Base-by-base conservation (phyloP, 768 basidiomycete genomes). In the Paxillus rubicundulus region DNA sequence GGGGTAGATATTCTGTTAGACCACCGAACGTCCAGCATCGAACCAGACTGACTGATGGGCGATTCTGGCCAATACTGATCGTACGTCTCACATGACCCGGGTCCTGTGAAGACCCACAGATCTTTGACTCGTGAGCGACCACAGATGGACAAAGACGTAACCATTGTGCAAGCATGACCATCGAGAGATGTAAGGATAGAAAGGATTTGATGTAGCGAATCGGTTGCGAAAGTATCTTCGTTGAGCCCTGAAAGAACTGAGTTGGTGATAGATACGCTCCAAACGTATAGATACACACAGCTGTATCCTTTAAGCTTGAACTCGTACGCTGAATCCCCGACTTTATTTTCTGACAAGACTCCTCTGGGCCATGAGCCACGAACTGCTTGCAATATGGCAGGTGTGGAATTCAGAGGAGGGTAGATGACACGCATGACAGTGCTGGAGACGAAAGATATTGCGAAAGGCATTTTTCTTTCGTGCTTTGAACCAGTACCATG, bases 251-350 rank as follows among this genome's bases (percentile, higher is more conserved):
- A 34, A 52, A 59, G 49, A 48, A 57, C 38, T 57, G 56, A 52
- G 42, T 63, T 51, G 57, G 55, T 54, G 50, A 49, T 50, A 51
- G 50, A 46, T 57, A 57, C 37, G 53, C 28, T 50, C 49, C 53
- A 56, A 42, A 46, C 34, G 32, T 43, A 16, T 47, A 52, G 37
- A 46, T 52, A 71, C 81, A 49, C 64, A 89, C 89, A 88, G 73
- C 79, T 84, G 64, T 90, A 90, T 20, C 88, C 89, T 61, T 87
- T 88, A 47, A 90, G 73, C 68, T 87, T 89, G 71, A 90, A 90
- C 66, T 90, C 88, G 63, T 81, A 90, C 7, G 82, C 80, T 50
- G 80, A 80, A 24, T 85, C 81, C 4, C 80, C 85, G 2, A 89
- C 75, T 60, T 86, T 89, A 74, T 84, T 87, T 67, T 90, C 88